Percentiles rank a stretch among this genome's conserved stretches.
phyloP scores from a whole-genome alignment of 2,329 filamentous ascomycete genomes.

The Metarhizium humberi region DNA sequence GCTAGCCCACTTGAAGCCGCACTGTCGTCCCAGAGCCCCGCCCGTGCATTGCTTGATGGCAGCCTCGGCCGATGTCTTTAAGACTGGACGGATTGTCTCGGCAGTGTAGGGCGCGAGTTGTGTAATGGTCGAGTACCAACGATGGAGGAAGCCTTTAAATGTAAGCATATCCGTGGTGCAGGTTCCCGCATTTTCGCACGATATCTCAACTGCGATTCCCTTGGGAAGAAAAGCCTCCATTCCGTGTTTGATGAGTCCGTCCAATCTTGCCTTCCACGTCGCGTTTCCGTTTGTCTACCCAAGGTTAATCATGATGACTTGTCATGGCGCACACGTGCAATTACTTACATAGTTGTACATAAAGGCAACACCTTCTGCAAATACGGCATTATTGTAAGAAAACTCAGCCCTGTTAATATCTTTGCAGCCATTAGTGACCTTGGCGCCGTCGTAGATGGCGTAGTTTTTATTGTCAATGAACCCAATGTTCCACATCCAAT shows the following conservation, averaged over 20 bases:
- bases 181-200: constrained; percentile 44
- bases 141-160: constrained; percentile 52
- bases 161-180: constrained; percentile 56
- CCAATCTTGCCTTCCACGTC: constrained; percentile 42
- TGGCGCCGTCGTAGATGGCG: constrained; percentile 50
- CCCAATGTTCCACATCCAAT: constrained; percentile 48
- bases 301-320: neutral
- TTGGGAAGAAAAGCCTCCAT: constrained; percentile 42
- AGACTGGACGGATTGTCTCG: constrained; percentile 38
- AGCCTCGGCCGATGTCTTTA: constrained; percentile 42
- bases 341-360: constrained; percentile 51
- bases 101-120: constrained; percentile 45
- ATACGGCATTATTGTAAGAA: constrained; percentile 51
- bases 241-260: constrained; percentile 28
- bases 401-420: constrained; percentile 47
- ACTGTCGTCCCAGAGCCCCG: constrained; percentile 36
- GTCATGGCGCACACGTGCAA: neutral
- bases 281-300: constrained; percentile 35
- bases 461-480: constrained; percentile 51
- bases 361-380: constrained; percentile 48
- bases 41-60: constrained; percentile 47
- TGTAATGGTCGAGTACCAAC: constrained; percentile 44
- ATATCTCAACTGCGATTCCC: constrained; percentile 48
- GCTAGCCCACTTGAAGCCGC: constrained; percentile 45
- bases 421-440: constrained; percentile 43